Percentiles rank a stretch among this genome's conserved stretches.
phyloP scores from a whole-genome alignment of 805 yeast genomes.

The Schizosaccharomyces cryophilus region DNA sequence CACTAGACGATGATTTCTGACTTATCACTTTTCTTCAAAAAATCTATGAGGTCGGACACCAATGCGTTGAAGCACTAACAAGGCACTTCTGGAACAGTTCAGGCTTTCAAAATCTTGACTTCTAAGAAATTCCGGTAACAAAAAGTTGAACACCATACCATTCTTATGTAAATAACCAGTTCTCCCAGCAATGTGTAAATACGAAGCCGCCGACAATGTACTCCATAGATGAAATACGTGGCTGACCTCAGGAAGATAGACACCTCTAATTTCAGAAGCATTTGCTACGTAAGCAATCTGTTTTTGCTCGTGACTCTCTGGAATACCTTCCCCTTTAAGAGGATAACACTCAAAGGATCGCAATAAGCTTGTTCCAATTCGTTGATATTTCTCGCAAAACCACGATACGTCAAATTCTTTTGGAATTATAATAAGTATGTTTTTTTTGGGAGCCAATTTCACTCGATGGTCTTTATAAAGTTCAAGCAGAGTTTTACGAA shows the following conservation, averaged over 20 bases:
- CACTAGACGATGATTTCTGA: no score
- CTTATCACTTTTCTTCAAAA: no score
- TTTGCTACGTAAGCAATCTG: neutral
- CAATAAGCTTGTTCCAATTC: neutral
- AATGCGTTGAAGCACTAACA: neutral
- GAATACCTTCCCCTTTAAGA: no score
- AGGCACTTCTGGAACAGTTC: neutral
- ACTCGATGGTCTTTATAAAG: neutral
- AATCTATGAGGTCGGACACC: neutral
- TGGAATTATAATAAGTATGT: neutral
- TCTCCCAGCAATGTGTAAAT: neutral
- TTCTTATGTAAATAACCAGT: neutral
- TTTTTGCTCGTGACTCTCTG: neutral
- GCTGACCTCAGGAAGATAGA: neutral
- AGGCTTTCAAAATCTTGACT: neutral
- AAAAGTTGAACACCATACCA: neutral
- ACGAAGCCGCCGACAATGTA: neutral
- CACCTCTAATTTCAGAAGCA: neutral
- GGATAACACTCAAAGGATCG: no score
- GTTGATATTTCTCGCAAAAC: neutral
- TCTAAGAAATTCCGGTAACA: neutral
- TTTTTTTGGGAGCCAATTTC: no score
- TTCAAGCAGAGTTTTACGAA: neutral
- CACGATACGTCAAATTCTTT: neutral
- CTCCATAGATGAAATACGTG: neutral